These are phyloP conservation scores for Thermothielavioides terrestris DNA, from an alignment of 495 filamentous ascomycete genomes.

Conservation along the genomic window DNA sequence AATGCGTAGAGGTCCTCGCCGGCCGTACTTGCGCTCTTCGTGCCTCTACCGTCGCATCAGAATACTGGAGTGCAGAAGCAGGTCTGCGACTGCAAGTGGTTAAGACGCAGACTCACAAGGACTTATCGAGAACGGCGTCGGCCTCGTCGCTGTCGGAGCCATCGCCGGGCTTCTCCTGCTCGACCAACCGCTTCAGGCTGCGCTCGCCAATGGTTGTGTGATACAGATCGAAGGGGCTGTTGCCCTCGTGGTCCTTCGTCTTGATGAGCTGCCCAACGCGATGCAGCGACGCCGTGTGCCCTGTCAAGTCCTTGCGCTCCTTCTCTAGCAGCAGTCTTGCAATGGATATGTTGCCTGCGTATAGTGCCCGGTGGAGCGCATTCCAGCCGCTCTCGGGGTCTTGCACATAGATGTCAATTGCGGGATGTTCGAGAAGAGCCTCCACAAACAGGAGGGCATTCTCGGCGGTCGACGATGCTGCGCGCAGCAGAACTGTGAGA, in stretches of 20 bases:
- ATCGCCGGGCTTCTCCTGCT: constrained; percentile 24
- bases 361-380: constrained; percentile 82
- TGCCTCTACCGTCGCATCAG: not conserved
- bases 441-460: constrained; percentile 63
- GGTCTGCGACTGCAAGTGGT: not conserved
- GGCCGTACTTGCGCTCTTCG: not conserved
- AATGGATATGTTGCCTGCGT: constrained; percentile 83
- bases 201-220: constrained; percentile 66
- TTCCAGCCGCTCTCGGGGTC: constrained; percentile 96
- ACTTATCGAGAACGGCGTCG: constrained; percentile 15
- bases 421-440: constrained; percentile 69
- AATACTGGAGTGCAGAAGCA: not conserved
- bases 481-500: constrained; percentile 76
- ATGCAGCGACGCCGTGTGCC: constrained; percentile 34
- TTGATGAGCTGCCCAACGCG: constrained; percentile 66
- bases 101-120: constrained; percentile 11
- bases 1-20: constrained; percentile 89
- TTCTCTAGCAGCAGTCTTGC: constrained; percentile 70
- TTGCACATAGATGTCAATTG: constrained; percentile 76
- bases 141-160: constrained; percentile 36
- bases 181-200: constrained; percentile 25
- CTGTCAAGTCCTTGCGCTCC: constrained; percentile 58
- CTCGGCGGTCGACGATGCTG: constrained; percentile 62
- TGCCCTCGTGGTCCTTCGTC: constrained; percentile 89
- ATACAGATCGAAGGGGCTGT: constrained; percentile 89